Conservation (phyloP, 1,139 yeast genomes). For the Candida dubliniensis region DNA sequence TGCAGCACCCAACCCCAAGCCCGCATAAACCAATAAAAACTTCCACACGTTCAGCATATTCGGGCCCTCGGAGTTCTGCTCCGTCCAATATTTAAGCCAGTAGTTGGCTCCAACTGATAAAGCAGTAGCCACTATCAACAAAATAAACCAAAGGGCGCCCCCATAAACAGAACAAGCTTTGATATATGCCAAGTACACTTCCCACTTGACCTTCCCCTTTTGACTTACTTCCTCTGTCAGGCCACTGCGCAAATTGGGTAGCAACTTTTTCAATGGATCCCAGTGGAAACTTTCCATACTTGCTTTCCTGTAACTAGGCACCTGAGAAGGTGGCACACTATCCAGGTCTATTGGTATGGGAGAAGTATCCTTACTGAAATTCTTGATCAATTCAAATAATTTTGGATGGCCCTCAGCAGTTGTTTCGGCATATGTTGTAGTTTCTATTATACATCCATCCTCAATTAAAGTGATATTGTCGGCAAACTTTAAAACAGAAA, state of each 20-base stretch:
- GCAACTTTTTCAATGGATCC: slow-evolving; percentile 29
- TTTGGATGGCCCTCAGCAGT: slow-evolving; percentile 22
- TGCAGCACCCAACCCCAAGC: slow-evolving; percentile 25
- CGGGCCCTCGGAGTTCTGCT: slow-evolving; percentile 24
- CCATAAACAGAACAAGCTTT: slow-evolving; percentile 29
- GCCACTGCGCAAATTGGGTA: slow-evolving; percentile 25
- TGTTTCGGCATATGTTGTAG: slow-evolving; percentile 24
- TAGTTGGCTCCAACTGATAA: slow-evolving; percentile 26
- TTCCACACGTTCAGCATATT: slow-evolving; percentile 23
- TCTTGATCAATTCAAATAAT: slow-evolving; percentile 24
- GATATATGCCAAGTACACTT: slow-evolving; percentile 29
- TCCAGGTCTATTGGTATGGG: background rate
- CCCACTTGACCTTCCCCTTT: slow-evolving; percentile 30
- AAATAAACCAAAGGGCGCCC: slow-evolving; percentile 23
- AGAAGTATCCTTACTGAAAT: slow-evolving; percentile 19
- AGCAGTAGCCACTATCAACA: slow-evolving; percentile 20
- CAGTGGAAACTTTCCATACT: slow-evolving; percentile 34
- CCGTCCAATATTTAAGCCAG: slow-evolving; percentile 34
- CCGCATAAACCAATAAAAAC: slow-evolving; percentile 25
- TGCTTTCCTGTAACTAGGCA: slow-evolving; percentile 19
- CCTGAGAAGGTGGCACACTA: background rate
- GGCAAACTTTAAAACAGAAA: slow-evolving; percentile 29
- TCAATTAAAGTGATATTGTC: slow-evolving; percentile 27
- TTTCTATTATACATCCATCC: slow-evolving; percentile 26
- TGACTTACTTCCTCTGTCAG: slow-evolving; percentile 25